A percentile compares a stretch with the other conserved stretches of the same genome.
phyloP scores from a whole-genome alignment of 768 basidiomycete genomes.

The Termitomyces sp. region DNA sequence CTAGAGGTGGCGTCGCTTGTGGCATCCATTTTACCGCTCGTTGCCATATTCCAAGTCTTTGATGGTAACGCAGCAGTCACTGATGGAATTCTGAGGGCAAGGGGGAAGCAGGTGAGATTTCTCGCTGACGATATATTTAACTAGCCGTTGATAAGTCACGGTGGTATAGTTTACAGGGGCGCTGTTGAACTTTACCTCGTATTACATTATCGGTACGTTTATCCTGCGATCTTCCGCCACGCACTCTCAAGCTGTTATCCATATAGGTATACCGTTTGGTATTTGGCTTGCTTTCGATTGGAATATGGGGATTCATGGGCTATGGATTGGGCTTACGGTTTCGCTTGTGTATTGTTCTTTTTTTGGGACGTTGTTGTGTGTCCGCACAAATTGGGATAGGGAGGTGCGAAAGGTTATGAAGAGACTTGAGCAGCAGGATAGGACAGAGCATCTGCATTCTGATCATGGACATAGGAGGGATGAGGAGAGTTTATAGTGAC shows the following conservation, averaged over 20 bases:
- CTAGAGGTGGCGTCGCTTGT: slow-evolving; percentile 54
- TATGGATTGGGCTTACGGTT: slow-evolving; percentile 80
- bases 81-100: slow-evolving; percentile 75
- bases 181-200: slow-evolving; percentile 72
- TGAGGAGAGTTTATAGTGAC: not conserved
- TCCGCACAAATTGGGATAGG: slow-evolving; percentile 61
- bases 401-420: slow-evolving; percentile 60
- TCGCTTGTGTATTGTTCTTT: slow-evolving; percentile 55
- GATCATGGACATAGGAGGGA: not conserved
- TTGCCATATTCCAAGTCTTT: slow-evolving; percentile 80
- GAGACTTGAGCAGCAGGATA: slow-evolving; percentile 46
- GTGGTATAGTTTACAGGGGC: slow-evolving; percentile 47
- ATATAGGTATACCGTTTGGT: slow-evolving; percentile 70
- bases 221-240: not conserved
- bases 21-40: slow-evolving; percentile 65
- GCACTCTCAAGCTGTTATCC: not conserved
- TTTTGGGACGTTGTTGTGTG: slow-evolving; percentile 45
- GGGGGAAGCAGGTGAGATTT: slow-evolving; percentile 60
- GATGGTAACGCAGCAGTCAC: slow-evolving; percentile 70
- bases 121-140: not conserved
- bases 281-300: slow-evolving; percentile 67
- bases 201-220: slow-evolving; percentile 62
- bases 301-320: slow-evolving; percentile 56
- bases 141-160: not conserved
- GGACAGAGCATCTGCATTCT: not conserved